Evolutionary conservation across 805 yeast genomes (phyloP).

Genomic region (Candida easanensis): DNA sequence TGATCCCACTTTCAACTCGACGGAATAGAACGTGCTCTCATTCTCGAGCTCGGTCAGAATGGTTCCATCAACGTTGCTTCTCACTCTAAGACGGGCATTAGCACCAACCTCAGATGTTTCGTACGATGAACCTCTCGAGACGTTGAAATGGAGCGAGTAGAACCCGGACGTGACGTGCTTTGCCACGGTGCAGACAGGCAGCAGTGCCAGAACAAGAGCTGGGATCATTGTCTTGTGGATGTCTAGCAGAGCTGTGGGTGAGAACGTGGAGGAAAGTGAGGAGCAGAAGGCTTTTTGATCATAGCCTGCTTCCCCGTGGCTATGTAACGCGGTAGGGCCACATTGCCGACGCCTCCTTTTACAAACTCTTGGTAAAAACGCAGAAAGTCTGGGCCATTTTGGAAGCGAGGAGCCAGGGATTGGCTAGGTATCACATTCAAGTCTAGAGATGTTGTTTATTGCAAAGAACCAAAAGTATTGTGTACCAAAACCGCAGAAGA

Average conservation of each 20-base stretch:
- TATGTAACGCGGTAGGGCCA: slow-evolving; percentile 4
- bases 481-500: too few species aligned
- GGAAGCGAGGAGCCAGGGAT: too few species aligned
- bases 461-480: too few species aligned
- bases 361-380: too few species aligned
- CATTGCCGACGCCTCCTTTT: not conserved
- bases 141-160: slow-evolving; percentile 14
- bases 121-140: slow-evolving; percentile 19
- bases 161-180: slow-evolving; percentile 17
- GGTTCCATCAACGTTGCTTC: slow-evolving; percentile 24
- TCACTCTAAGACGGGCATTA: slow-evolving; percentile 10
- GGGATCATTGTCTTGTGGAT: slow-evolving; percentile 4
- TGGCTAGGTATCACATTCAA: too few species aligned
- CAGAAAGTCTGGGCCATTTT: too few species aligned
- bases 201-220: slow-evolving; percentile 1
- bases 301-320: not conserved
- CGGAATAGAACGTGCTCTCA: slow-evolving; percentile 43
- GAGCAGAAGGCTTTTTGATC: not conserved
- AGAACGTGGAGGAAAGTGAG: not conserved
- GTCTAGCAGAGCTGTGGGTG: not conserved
- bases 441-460: too few species aligned
- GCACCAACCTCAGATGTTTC: slow-evolving; percentile 11
- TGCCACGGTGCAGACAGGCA: slow-evolving; percentile 11
- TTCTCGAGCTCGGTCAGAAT: slow-evolving; percentile 36
- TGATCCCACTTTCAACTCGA: slow-evolving; percentile 51